These are phyloP conservation scores for Stagonosporopsis tanaceti DNA, from an alignment of 2,329 filamentous ascomycete species.

Conservation along the genomic window DNA sequence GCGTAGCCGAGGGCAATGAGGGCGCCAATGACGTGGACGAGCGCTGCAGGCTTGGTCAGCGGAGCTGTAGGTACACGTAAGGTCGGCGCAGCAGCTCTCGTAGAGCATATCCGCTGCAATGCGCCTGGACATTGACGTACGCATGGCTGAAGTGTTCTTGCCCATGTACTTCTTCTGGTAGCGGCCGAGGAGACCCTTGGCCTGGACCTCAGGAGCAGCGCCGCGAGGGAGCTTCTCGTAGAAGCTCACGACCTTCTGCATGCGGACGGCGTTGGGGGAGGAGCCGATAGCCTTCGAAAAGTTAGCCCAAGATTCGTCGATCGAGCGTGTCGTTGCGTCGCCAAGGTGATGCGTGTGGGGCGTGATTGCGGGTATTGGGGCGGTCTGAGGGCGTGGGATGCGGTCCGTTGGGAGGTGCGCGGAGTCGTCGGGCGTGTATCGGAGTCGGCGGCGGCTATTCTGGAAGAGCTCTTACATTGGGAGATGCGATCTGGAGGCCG, in stretches of 20 bases:
- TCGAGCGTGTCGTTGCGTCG: background rate
- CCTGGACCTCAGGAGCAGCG: conserved; percentile 81
- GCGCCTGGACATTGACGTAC: conserved; percentile 66
- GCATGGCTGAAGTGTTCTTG: conserved; percentile 87
- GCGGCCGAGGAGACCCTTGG: conserved; percentile 82
- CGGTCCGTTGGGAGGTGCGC: conserved; percentile 2
- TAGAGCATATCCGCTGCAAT: background rate
- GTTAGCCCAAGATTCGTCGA: conserved; percentile 28
- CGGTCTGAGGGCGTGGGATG: background rate
- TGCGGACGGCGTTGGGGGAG: conserved; percentile 93
- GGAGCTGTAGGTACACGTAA: conserved; percentile 1
- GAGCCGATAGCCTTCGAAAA: conserved; percentile 82
- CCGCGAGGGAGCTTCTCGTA: conserved; percentile 98
- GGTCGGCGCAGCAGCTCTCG: background rate
- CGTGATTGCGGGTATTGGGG: background rate
- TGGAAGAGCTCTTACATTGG: conserved; percentile 70
- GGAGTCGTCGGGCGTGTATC: conserved; percentile 1
- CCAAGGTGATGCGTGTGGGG: conserved; percentile 2
- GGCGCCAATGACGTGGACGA: conserved; percentile 83
- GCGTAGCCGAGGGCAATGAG: conserved; percentile 87
- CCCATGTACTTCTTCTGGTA: conserved; percentile 92
- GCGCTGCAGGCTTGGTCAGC: conserved; percentile 64
- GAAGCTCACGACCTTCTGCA: conserved; percentile 98
- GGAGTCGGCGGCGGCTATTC: conserved; percentile 18
- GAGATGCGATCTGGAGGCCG: conserved; percentile 74